Evolutionary conservation across 805 yeast species (phyloP).

Genomic region (Yarrowia alimentaria): DNA sequence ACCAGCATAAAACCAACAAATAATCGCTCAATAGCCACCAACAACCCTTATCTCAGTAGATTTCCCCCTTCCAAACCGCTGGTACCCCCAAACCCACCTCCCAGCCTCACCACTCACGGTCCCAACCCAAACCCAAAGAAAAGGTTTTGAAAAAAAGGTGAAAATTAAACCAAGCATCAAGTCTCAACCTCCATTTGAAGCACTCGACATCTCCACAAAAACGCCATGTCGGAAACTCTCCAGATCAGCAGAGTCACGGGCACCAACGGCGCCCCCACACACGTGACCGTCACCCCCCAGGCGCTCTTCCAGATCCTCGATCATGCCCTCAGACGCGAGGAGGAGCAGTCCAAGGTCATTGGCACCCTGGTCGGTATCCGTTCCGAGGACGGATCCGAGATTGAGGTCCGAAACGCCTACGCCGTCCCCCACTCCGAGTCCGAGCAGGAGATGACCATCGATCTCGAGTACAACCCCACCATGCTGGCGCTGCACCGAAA

Average conservation of each 20-base stretch:
- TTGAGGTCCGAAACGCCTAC: conserved; percentile 72
- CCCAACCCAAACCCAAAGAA: conserved; percentile 20
- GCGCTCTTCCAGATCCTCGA: conserved; percentile 77
- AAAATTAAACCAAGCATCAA: conserved; percentile 5
- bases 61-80: too few relatives aligned
- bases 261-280: conserved; percentile 43
- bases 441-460: conserved; percentile 73
- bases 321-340: conserved; percentile 58
- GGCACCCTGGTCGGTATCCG: conserved; percentile 81
- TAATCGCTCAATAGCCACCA: too few relatives aligned
- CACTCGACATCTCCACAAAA: background rate
- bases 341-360: conserved; percentile 59
- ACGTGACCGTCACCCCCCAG: conserved; percentile 60
- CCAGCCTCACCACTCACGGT: too few relatives aligned
- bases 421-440: conserved; percentile 77
- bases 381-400: conserved; percentile 76
- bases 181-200: too few relatives aligned
- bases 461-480: conserved; percentile 69
- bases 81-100: too few relatives aligned
- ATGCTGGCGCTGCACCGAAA: conserved; percentile 70
- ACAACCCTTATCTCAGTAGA: too few relatives aligned
- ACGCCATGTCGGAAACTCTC: conserved; percentile 25
- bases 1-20: too few relatives aligned
- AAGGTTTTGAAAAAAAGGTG: conserved; percentile 23
- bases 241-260: conserved; percentile 25